Percentiles rank a stretch among this genome's conserved stretches.
Evolutionary conservation across 2,329 filamentous ascomycete species (phyloP).

Genomic region (Clarireedia monteithiana): DNA sequence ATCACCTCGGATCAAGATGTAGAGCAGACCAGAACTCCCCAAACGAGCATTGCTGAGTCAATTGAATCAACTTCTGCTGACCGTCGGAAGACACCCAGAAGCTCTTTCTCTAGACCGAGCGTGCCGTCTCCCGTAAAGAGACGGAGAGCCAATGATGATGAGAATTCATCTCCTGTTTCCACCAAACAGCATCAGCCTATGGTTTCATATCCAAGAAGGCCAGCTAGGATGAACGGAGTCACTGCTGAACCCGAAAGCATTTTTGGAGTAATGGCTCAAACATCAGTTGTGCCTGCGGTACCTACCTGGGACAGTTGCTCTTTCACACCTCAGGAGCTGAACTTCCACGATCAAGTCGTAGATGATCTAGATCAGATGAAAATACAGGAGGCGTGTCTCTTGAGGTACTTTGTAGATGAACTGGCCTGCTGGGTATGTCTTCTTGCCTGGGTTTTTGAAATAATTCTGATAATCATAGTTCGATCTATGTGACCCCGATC

Average conservation of each 20-base stretch:
- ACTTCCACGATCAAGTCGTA: not conserved
- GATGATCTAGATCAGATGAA: conserved; percentile 4
- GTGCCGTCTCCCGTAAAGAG: conserved; percentile 6
- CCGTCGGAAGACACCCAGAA: not conserved
- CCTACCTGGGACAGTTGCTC: not conserved
- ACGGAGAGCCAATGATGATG: conserved; percentile 6
- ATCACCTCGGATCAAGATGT: not conserved
- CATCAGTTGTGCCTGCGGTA: not conserved
- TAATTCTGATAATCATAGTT: conserved; percentile 22
- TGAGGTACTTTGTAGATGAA: conserved; percentile 23
- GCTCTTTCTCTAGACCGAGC: not conserved
- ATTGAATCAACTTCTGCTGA: not conserved
- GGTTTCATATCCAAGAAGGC: conserved; percentile 4
- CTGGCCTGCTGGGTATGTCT: conserved; percentile 21
- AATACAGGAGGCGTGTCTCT: conserved; percentile 20
- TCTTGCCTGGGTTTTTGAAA: not conserved
- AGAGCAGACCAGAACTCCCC: not conserved
- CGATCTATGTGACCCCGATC: conserved; percentile 35
- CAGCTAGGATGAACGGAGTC: not conserved
- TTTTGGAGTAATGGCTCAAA: not conserved
- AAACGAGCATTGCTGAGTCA: not conserved
- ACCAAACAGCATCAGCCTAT: not conserved
- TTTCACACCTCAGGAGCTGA: not conserved
- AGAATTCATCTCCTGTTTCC: not conserved
- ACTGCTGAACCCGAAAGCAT: not conserved